Evolutionary conservation across 768 basidiomycete genomes (phyloP).

Genomic region (Rhodotorula diobovata): DNA sequence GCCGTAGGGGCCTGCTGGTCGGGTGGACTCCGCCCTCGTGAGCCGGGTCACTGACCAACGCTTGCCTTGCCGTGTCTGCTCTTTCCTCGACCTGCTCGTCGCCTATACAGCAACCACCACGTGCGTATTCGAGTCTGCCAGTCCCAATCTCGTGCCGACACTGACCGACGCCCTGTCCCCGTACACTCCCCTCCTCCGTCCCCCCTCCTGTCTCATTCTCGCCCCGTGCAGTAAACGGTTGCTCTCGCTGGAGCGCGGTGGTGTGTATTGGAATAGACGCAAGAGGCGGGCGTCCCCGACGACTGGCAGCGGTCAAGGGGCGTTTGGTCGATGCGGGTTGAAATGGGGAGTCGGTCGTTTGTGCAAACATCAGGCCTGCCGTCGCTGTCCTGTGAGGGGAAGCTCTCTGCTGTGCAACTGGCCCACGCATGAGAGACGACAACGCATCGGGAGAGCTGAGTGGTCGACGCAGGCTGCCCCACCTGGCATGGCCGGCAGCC

Average conservation of each 20-base stretch:
- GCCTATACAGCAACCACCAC: constrained; percentile 15
- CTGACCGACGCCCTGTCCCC: neutral
- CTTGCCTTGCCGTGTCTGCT: too few relatives aligned
- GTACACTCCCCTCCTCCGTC: neutral
- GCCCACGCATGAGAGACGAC: too few relatives aligned
- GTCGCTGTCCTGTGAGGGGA: too few relatives aligned
- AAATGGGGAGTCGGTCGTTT: neutral
- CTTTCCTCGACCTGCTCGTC: neutral
- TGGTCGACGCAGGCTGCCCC: too few relatives aligned
- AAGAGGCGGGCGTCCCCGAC: too few relatives aligned
- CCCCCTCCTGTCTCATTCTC: neutral
- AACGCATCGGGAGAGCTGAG: too few relatives aligned
- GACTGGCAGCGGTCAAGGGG: neutral
- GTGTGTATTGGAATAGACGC: neutral
- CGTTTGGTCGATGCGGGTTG: too few relatives aligned
- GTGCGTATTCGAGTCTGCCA: neutral
- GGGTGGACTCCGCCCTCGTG: too few relatives aligned
- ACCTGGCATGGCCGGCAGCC: too few relatives aligned
- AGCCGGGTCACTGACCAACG: neutral
- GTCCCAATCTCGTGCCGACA: neutral
- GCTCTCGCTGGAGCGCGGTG: neutral
- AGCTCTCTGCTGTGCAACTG: too few relatives aligned
- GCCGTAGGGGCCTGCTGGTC: too few relatives aligned
- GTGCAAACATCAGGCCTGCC: too few relatives aligned
- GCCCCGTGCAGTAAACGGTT: constrained; percentile 4